Evolutionary conservation across 495 filamentous ascomycete genomes (phyloP).

Genomic region (Eremomyces bilateralis): DNA sequence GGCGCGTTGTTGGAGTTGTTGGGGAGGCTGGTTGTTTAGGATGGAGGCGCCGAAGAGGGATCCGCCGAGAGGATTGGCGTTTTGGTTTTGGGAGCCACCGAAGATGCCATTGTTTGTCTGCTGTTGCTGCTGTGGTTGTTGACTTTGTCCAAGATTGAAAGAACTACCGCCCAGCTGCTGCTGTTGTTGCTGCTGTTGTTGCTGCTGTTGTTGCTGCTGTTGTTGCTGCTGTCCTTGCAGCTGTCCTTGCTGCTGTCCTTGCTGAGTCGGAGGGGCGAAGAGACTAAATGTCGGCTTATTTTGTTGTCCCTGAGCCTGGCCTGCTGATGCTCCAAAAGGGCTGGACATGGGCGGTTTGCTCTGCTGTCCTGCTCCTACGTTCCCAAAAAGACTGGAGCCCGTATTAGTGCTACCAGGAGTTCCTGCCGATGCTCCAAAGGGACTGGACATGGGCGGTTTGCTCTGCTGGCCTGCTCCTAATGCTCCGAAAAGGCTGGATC

Average conservation of each 20-base stretch:
- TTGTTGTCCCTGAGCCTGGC: constrained; percentile 9
- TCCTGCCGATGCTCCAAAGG: constrained; percentile 5
- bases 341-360: no score
- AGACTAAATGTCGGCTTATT: no score
- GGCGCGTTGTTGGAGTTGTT: constrained; percentile 19
- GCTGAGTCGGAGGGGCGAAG: no score
- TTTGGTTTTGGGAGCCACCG: no score
- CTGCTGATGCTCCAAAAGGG: constrained; percentile 14
- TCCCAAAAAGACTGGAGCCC: no score
- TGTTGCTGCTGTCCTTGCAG: no score
- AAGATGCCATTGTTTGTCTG: constrained; percentile 13
- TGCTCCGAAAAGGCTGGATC: no score
- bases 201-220: no score
- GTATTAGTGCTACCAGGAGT: constrained; percentile 9
- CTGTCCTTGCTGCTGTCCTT: no score
- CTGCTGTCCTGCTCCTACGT: constrained; percentile 14
- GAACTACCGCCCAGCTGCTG: constrained; percentile 9
- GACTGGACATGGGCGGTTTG: neutral
- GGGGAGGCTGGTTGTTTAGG: constrained; percentile 8
- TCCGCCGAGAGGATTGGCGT: no score
- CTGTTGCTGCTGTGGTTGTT: constrained; percentile 7
- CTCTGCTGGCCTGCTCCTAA: no score
- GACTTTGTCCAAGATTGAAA: constrained; percentile 5
- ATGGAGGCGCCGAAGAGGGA: constrained; percentile 6
- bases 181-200: constrained; percentile 11